These are phyloP conservation scores for Rhipidocladum racemiflorum DNA, from an alignment of 176 grass and related monocot genomes.

Conservation along the genomic window DNA sequence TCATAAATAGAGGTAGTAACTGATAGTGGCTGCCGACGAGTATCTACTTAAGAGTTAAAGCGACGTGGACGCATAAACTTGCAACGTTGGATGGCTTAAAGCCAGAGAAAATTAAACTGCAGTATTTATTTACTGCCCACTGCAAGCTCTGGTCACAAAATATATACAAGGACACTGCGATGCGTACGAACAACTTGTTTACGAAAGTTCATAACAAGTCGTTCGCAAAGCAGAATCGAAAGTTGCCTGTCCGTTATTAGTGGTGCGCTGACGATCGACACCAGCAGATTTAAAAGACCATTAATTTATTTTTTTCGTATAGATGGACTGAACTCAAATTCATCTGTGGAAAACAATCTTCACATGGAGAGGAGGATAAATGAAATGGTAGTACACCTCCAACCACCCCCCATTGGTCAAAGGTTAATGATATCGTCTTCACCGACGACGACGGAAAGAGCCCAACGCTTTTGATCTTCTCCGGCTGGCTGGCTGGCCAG, in stretches of 20 bases:
- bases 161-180: neutral
- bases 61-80: no score
- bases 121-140: neutral
- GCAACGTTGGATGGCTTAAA: neutral
- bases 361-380: conserved; percentile 20
- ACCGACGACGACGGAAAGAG: conserved; percentile 3
- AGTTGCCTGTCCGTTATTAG: neutral
- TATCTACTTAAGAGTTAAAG: no score
- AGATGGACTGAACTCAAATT: neutral
- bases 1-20: no score
- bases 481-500: neutral
- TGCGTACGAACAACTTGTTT: neutral
- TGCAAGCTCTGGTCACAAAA: neutral
- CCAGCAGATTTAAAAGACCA: neutral
- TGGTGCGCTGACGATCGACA: neutral
- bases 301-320: neutral
- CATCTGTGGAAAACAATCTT: conserved; percentile 39
- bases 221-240: neutral
- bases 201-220: neutral
- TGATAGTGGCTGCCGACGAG: no score
- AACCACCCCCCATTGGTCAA: neutral
- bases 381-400: conserved; percentile 4
- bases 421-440: neutral
- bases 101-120: neutral
- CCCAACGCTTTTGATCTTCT: neutral